Base-by-base conservation (phyloP, 495 filamentous ascomycete species). In the Aspergillus olivimuriae region DNA sequence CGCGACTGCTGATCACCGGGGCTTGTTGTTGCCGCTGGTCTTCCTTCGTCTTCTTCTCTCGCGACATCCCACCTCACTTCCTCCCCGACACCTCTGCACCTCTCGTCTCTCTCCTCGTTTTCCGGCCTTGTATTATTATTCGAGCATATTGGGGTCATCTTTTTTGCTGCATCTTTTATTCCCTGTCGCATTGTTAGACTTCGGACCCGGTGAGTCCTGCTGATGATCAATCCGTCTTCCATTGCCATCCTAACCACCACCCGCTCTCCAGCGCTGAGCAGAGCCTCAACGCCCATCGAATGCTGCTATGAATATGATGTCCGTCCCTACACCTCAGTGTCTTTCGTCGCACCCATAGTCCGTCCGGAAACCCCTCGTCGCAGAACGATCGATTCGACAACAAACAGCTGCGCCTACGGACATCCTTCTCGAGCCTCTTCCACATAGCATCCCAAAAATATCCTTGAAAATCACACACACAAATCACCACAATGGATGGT, bases 281-380 rank as follows among this genome's bases (percentile, higher is more conserved):
- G 53, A 48, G 58, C 58, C 61, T 63, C 68, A 60, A 65, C 66
- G 66, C 64, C 62, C 31, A 50, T 51, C 43, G 45, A 12, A 57
- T 52, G 55, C 47, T 43, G 43, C 44, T 36, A 39, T 57, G 62
- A 71, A 61, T 51, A 69, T 71, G 68, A 58, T 36, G 58, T 56
- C 47, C 50, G 46, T n/a, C n/a, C n/a, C 43, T 44, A 59, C 44
- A 35, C 30, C 34, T 30, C 47, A 41, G 30, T 17, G 21, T 40
- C 23, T 21, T 39, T 45, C 28, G 31, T 42, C 22, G 34, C 10
- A 35, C 11, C 43, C 32, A 39, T 39, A 38, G 24, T 15, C n/a
- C n/a, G n/a, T n/a, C n/a, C n/a, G n/a, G n/a, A 36, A 28, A 35
- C 11, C 4, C 41, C n/a, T 4, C 20, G 19, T 38, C 11, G 17